Evolutionary conservation across 306 rosid species (phyloP).

Genomic region (Medicago truncatula): DNA sequence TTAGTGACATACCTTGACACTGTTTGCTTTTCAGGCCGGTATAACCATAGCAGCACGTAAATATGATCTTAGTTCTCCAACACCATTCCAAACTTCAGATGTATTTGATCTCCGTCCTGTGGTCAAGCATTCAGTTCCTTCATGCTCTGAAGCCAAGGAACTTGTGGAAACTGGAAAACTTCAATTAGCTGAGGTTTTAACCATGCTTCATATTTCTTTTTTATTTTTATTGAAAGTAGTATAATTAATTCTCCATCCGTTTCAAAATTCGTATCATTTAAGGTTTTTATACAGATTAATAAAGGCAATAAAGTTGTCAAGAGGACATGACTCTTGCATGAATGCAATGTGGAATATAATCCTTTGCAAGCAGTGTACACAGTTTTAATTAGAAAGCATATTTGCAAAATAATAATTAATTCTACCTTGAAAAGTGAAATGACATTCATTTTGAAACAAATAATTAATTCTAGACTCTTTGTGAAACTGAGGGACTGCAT

Average conservation of each 20-base stretch:
- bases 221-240: neutral
- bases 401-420: too few relatives aligned
- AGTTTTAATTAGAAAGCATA: too few relatives aligned
- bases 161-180: conserved; percentile 96
- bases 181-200: conserved; percentile 90
- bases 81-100: conserved; percentile 88
- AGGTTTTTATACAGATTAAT: too few relatives aligned
- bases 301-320: too few relatives aligned
- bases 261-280: too few relatives aligned
- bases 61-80: conserved; percentile 70
- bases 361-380: too few relatives aligned
- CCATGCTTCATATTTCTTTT: conserved; percentile 4
- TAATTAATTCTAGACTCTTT: too few relatives aligned
- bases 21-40: conserved; percentile 71
- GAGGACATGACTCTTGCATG: too few relatives aligned
- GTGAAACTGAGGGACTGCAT: too few relatives aligned
- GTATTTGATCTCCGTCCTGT: conserved; percentile 87
- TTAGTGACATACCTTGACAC: conserved; percentile 20
- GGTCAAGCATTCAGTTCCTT: conserved; percentile 92
- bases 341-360: too few relatives aligned
- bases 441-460: too few relatives aligned
- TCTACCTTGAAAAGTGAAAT: too few relatives aligned
- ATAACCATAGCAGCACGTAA: conserved; percentile 84
- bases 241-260: neutral
- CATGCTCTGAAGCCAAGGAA: conserved; percentile 95